These are phyloP conservation scores for Pythium coloratum DNA, from an alignment of 352 stramenopile genomes.

Conservation along the genomic window DNA sequence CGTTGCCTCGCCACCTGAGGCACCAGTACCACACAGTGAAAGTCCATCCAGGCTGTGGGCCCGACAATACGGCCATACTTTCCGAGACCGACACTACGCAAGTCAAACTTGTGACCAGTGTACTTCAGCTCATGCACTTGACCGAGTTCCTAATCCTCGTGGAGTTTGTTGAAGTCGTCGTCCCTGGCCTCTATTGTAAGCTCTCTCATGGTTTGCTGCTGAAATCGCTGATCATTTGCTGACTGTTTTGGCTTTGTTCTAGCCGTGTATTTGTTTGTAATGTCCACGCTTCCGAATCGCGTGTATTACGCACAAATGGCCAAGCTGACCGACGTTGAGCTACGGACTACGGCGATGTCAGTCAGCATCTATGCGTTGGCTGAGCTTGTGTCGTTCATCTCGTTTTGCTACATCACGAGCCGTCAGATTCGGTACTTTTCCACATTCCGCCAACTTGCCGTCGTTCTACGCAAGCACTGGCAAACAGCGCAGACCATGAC, in stretches of 20 bases:
- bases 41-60: background rate
- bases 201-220: no score
- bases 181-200: background rate
- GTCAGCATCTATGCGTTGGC: constrained; percentile 26
- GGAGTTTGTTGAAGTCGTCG: constrained; percentile 5
- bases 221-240: no score
- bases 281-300: constrained; percentile 22
- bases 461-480: background rate
- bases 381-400: constrained; percentile 28
- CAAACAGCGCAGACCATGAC: background rate
- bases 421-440: background rate
- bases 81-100: background rate
- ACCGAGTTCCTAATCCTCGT: background rate
- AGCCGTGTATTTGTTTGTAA: constrained; percentile 18
- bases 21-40: background rate
- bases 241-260: background rate
- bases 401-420: background rate
- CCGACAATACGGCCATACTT: background rate
- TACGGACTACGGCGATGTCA: background rate
- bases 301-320: constrained; percentile 24
- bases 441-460: background rate
- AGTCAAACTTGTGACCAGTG: background rate
- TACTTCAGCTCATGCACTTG: constrained; percentile 2
- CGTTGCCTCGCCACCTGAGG: background rate
- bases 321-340: background rate